Evolutionary conservation across 345 rosid species (phyloP), one percentile per base, ranked within the genome.

Genomic region (Erysimum cheiranthoides): DNA sequence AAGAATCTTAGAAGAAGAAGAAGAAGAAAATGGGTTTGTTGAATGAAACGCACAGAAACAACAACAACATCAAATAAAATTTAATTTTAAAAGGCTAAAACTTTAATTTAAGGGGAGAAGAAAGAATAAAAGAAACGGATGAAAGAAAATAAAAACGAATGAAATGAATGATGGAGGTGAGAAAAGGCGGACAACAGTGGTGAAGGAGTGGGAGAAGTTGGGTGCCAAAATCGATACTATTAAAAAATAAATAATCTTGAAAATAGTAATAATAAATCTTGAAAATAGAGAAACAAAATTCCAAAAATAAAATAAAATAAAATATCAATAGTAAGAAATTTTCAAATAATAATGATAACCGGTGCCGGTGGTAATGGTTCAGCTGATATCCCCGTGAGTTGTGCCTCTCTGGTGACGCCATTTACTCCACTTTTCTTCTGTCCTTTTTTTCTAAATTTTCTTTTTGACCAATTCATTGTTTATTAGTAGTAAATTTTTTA

Each of bases 121-220:
- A 21, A 66, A 49, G 58, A 27, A 11, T n/a, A 39, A 68, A 25
- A 30, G 43, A 31, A 70, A 56, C 43, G 53, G 54, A 56, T 28
- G 36, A 57, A 38, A 43, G 7, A 42, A n/a, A 38, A n/a, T 2
- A 54, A 38, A 51, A 79, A 72, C 59, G 45, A 64, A 73, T 51
- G 72, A 62, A 57, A 32, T 10, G 66, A 62, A 71, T 56, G 61
- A 42, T 34, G 79, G 66, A 46, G 49, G 52, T 52, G 62, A 61
- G 61, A 8, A 18, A 45, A 18, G 43, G 67, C 66, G 42, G 49
- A 71, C 18, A 30, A 50, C 68, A 72, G 78, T 66, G 67, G 76
- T 38, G 54, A 8, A 32, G 61, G 54, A 77, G 81, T 77, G 70
- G 80, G 70, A 38, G 73, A 68, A 65, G 73, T 68, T 75, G 76